Percentiles rank a stretch among this genome's conserved stretches.
Evolutionary conservation across 75 land plant genomes (phyloP).

Genomic region (Picea sitchensis): DNA sequence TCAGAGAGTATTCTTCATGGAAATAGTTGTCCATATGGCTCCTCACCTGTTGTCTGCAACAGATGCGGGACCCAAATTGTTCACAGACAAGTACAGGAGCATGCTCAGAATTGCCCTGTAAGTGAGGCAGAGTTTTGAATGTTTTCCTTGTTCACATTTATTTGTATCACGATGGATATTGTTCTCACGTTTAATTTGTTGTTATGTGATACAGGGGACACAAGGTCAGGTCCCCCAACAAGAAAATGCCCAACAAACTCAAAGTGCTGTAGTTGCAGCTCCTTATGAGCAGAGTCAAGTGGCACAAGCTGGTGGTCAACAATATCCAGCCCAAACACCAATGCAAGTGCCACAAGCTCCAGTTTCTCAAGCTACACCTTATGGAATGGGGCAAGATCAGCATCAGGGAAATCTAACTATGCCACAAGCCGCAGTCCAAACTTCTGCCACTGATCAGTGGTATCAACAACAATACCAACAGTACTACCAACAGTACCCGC

Average conservation of each 20-base stretch:
- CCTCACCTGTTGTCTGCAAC: slow-evolving; percentile 80
- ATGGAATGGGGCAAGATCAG: slow-evolving; percentile 11
- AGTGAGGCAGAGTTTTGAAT: slow-evolving; percentile 13
- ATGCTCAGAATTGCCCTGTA: slow-evolving; percentile 74
- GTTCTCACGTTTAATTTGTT: neutral
- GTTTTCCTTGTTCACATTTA: neutral
- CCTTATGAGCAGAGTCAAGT: slow-evolving; percentile 15
- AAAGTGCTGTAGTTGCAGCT: slow-evolving; percentile 7
- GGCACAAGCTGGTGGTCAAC: slow-evolving; percentile 27
- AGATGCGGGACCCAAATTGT: slow-evolving; percentile 72
- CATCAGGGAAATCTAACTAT: slow-evolving; percentile 3
- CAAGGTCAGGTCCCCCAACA: slow-evolving; percentile 36
- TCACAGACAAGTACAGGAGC: slow-evolving; percentile 83
- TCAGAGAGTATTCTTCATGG: slow-evolving; percentile 59
- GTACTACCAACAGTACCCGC: slow-evolving; percentile 57
- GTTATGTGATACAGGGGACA: slow-evolving; percentile 33
- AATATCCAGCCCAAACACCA: slow-evolving; percentile 5
- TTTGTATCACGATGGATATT: neutral
- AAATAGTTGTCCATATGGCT: slow-evolving; percentile 59
- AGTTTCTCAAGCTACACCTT: slow-evolving; percentile 5
- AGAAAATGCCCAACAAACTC: slow-evolving; percentile 29
- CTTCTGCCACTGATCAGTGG: slow-evolving; percentile 51
- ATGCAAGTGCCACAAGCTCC: slow-evolving; percentile 12
- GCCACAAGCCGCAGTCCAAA: slow-evolving; percentile 14
- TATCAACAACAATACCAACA: slow-evolving; percentile 64